A percentile compares a stretch with the other conserved stretches of the same genome.
Evolutionary conservation across 306 rosid species (phyloP).

Genomic region (Delonix regia): DNA sequence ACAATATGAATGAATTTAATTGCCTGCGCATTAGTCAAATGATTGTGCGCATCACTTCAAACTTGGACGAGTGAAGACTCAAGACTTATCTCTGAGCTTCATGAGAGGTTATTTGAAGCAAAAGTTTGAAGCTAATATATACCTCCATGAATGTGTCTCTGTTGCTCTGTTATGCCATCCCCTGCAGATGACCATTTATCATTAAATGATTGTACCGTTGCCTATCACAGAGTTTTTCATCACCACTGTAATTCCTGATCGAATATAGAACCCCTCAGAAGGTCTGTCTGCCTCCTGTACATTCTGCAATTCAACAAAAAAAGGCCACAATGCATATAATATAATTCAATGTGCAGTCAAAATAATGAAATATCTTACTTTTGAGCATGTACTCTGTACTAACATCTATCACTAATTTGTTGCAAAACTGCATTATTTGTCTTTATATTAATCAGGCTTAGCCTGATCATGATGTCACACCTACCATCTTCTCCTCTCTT

Average conservation of each 20-base stretch:
- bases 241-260: slow-evolving; percentile 50
- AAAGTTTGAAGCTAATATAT: slow-evolving; percentile 21
- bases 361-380: background rate
- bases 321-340: background rate
- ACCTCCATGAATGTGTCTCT: slow-evolving; percentile 1
- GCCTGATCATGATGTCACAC: background rate
- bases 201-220: slow-evolving; percentile 35
- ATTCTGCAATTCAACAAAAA: slow-evolving; percentile 42
- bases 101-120: slow-evolving; percentile 26
- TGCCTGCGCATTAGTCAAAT: background rate
- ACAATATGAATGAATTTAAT: background rate
- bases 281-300: slow-evolving; percentile 56
- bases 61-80: slow-evolving; percentile 33
- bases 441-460: background rate
- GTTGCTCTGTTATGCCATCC: slow-evolving; percentile 24
- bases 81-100: slow-evolving; percentile 32
- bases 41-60: background rate
- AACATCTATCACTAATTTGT: background rate
- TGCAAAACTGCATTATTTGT: background rate
- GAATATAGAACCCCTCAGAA: slow-evolving; percentile 50
- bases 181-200: background rate
- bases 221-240: background rate
- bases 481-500: background rate
- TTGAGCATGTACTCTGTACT: background rate
- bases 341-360: slow-evolving; percentile 1